Evolutionary conservation across 768 basidiomycete species (phyloP), one percentile per base, ranked within the genome.

Genomic region (Termitomyces sp.): DNA sequence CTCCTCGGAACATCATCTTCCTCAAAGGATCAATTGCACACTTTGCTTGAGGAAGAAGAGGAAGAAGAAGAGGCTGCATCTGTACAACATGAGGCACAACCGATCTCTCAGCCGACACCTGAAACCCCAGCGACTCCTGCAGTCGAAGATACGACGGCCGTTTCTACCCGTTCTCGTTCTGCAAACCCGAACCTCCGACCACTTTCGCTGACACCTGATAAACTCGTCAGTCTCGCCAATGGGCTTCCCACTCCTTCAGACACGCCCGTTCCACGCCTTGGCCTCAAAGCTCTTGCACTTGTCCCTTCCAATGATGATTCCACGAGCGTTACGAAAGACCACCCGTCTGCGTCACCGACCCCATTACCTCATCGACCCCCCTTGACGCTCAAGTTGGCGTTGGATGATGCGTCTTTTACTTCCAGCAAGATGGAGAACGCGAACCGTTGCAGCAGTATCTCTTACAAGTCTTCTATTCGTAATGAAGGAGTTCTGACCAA

Each of bases 21-120:
- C 12, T 78, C 85, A 52, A 92, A 90, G 68, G 91, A 92, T 68
- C 82, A 87, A 63, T 78, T 93, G 12, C 81, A 83, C 58, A 92
- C 91, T 18, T 77, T 93, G 29, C 74, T 94, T 33, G 92, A 92
- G 65, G 92, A 92, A 66, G 90, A 94, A 56, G 92, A 94, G 51
- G 92, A 93, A 26, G 88, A 88, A 1, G 51, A 58, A 3, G 76
- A 76, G 16, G 71, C 78, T n/a, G 13, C 34, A 31, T n/a, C 55
- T 20, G 51, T 51, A 29, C 16, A 48, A 2, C 55, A 52, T 16
- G 71, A 71, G 26, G 56, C 61, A 1, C 69, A 69, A 49, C 66
- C 68, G 7, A 58, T 59, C 20, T 47, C 64, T 28, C 57, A 67
- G 51, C 52, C 66, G 29, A 66, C 73, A 24, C 65, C 68, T 16